phyloP scores from a whole-genome alignment of 352 stramenopile genomes.

The Globisporangium parvum region DNA sequence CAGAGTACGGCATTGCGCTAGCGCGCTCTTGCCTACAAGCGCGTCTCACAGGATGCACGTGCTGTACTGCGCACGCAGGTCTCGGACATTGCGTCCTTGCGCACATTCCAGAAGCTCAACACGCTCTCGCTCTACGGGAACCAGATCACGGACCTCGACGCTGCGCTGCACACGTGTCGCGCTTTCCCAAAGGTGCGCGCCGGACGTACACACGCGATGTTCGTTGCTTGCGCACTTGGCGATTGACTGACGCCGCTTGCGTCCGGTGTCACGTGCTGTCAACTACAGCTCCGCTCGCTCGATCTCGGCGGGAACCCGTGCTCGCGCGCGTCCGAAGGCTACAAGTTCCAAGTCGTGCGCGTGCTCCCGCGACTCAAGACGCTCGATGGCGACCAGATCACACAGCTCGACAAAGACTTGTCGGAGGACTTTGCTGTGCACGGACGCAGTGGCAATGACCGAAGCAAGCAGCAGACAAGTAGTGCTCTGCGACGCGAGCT shows the following conservation, averaged over 20 bases:
- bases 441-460: conserved; percentile 12
- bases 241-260: too few species aligned
- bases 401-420: conserved; percentile 67
- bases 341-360: conserved; percentile 70
- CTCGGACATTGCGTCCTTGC: conserved; percentile 36
- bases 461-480: conserved; percentile 9
- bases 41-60: too few species aligned
- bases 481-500: background rate
- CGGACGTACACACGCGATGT: background rate
- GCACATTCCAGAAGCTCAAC: conserved; percentile 40
- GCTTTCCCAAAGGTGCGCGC: conserved; percentile 35
- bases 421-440: conserved; percentile 50
- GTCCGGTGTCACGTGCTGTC: background rate
- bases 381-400: conserved; percentile 70
- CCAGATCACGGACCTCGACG: conserved; percentile 35
- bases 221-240: too few species aligned
- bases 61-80: conserved; percentile 24
- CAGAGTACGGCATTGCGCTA: conserved; percentile 21
- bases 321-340: conserved; percentile 46
- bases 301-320: conserved; percentile 77
- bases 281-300: conserved; percentile 49
- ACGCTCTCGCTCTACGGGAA: conserved; percentile 65
- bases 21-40: too few species aligned
- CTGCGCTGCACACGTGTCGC: conserved; percentile 42
- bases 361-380: conserved; percentile 54